Percentiles rank a stretch among this genome's conserved stretches.
These are phyloP conservation scores for Umbelopsis ramanniana DNA, from an alignment of 192 early-diverging fungal genomes.

Conservation along the genomic window DNA sequence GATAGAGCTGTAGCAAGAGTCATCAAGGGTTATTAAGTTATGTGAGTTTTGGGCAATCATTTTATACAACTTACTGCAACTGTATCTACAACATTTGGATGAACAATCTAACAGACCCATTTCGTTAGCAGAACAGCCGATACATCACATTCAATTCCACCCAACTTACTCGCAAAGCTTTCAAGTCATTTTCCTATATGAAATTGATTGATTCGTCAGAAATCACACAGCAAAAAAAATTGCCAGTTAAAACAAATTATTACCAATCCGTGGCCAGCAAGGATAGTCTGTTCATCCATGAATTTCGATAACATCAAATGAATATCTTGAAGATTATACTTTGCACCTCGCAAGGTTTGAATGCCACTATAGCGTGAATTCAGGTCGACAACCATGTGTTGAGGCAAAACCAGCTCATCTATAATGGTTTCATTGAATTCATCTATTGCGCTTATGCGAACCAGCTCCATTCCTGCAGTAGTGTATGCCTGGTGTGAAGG, in stretches of 20 bases:
- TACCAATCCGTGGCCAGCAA: slow-evolving; percentile 65
- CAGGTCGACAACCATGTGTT: slow-evolving; percentile 60
- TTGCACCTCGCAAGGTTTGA: slow-evolving; percentile 47
- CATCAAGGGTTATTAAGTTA: background rate
- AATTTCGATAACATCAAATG: slow-evolving; percentile 42
- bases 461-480: slow-evolving; percentile 67
- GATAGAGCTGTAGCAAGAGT: slow-evolving; percentile 50
- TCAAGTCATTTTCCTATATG: slow-evolving; percentile 37
- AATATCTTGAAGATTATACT: slow-evolving; percentile 51
- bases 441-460: slow-evolving; percentile 61
- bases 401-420: slow-evolving; percentile 64
- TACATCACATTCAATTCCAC: background rate
- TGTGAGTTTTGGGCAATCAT: background rate
- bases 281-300: slow-evolving; percentile 56
- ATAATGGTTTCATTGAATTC: slow-evolving; percentile 50
- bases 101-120: slow-evolving; percentile 28
- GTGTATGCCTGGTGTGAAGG: slow-evolving; percentile 58
- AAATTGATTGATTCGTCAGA: background rate
- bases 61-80: slow-evolving; percentile 35
- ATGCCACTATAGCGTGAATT: slow-evolving; percentile 67
- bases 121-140: background rate
- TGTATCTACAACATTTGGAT: slow-evolving; percentile 46
- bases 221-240: background rate
- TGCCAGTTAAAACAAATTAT: slow-evolving; percentile 1
- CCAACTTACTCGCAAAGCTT: slow-evolving; percentile 31